These are phyloP conservation scores for Pythium angustatum DNA, from an alignment of 352 stramenopile species.

Conservation along the genomic window DNA sequence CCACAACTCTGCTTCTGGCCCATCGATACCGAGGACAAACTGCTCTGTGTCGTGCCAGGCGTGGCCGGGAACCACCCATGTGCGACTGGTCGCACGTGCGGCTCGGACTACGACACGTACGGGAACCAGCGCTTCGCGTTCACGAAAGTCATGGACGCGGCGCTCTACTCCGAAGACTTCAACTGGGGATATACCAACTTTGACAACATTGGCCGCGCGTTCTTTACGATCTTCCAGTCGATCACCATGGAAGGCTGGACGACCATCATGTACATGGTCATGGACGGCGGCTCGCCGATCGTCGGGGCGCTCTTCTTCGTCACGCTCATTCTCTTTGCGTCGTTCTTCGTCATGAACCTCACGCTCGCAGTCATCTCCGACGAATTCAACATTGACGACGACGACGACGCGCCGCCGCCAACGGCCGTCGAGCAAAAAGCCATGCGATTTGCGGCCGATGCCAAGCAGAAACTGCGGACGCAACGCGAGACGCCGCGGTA, in stretches of 20 bases:
- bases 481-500: slow-evolving; percentile 28
- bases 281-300: slow-evolving; percentile 56
- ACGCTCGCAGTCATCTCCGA: slow-evolving; percentile 91
- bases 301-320: slow-evolving; percentile 87
- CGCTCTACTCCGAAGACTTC: slow-evolving; percentile 53
- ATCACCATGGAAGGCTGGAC: slow-evolving; percentile 95
- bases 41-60: slow-evolving; percentile 58
- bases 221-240: slow-evolving; percentile 93
- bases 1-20: slow-evolving; percentile 92
- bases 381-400: slow-evolving; percentile 83
- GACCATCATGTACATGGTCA: slow-evolving; percentile 90
- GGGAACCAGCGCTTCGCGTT: slow-evolving; percentile 67
- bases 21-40: slow-evolving; percentile 75
- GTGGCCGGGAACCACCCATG: slow-evolving; percentile 64
- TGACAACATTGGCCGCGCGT: slow-evolving; percentile 88
- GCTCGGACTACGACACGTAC: slow-evolving; percentile 69
- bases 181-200: slow-evolving; percentile 94
- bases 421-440: slow-evolving; percentile 39
- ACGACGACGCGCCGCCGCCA: slow-evolving; percentile 12
- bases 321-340: slow-evolving; percentile 89
- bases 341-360: slow-evolving; percentile 94
- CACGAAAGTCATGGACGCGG: slow-evolving; percentile 45
- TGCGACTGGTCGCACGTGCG: slow-evolving; percentile 39
- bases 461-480: slow-evolving; percentile 34
- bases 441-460: slow-evolving; percentile 35